A percentile compares a stretch with the other conserved stretches of the same genome.
These are phyloP conservation scores for Mycena filopes DNA, from an alignment of 768 basidiomycete genomes.

Conservation along the genomic window DNA sequence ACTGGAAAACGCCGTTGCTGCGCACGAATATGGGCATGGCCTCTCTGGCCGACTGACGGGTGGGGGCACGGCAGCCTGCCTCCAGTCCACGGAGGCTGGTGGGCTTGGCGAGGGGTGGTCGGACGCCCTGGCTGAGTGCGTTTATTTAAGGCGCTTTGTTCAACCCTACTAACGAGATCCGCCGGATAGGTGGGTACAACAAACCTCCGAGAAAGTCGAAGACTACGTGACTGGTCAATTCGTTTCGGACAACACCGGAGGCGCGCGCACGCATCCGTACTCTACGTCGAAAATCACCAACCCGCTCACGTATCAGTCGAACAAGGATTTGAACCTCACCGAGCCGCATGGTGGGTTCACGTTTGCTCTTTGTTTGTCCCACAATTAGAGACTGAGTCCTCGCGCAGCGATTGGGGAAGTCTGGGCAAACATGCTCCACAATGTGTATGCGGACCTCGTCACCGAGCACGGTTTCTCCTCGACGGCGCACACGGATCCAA, in stretches of 20 bases:
- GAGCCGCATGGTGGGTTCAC: too few relatives aligned
- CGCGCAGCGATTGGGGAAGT: slow-evolving; percentile 42
- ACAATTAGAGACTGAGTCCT: too few relatives aligned
- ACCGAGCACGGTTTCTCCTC: slow-evolving; percentile 38
- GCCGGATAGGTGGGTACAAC: too few relatives aligned
- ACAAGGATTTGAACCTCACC: too few relatives aligned
- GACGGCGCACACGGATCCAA: slow-evolving; percentile 53
- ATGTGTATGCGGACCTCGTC: slow-evolving; percentile 45
- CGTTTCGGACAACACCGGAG: slow-evolving; percentile 51
- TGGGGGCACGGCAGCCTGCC: slow-evolving; percentile 65
- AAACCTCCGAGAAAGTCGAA: slow-evolving; percentile 42
- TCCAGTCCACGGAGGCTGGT: slow-evolving; percentile 70
- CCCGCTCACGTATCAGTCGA: too few relatives aligned
- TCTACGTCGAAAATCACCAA: slow-evolving; percentile 55
- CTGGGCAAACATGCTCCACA: slow-evolving; percentile 57
- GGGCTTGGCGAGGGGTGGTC: slow-evolving; percentile 81
- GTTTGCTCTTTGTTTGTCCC: too few relatives aligned
- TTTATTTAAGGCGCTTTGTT: too few relatives aligned
- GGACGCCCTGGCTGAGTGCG: slow-evolving; percentile 61
- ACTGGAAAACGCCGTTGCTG: slow-evolving; percentile 24
- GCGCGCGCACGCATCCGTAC: slow-evolving; percentile 58
- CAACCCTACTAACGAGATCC: too few relatives aligned
- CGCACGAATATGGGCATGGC: slow-evolving; percentile 59
- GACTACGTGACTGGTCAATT: slow-evolving; percentile 48
- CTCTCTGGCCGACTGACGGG: slow-evolving; percentile 59